Percentiles rank a stretch among this genome's conserved stretches.
phyloP scores from a whole-genome alignment of 1,284 basidiomycete species.

The Phenoliferia sp. region DNA sequence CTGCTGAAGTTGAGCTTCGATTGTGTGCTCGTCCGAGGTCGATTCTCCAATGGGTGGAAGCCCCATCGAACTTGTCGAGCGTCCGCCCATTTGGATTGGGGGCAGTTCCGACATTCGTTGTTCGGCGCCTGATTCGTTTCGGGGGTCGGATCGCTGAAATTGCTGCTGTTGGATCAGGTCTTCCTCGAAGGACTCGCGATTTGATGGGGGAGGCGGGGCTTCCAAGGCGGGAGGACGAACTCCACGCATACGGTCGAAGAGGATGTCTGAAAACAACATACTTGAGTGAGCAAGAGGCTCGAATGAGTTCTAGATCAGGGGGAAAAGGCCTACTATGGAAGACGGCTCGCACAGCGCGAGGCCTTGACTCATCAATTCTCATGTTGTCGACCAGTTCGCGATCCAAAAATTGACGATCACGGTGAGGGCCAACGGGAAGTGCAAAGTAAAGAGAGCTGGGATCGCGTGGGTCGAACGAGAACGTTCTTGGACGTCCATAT shows the following conservation, averaged over 20 bases:
- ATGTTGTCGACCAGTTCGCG: constrained; percentile 53
- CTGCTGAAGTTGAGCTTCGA: not conserved
- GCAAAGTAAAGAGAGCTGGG: constrained; percentile 48
- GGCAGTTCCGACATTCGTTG: constrained; percentile 39
- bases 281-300: not conserved
- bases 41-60: constrained; percentile 26
- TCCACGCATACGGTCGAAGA: constrained; percentile 61
- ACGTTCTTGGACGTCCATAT: constrained; percentile 75
- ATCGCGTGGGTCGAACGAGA: constrained; percentile 82
- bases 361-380: constrained; percentile 27
- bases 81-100: not conserved
- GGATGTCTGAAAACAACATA: constrained; percentile 55
- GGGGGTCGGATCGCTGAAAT: not conserved
- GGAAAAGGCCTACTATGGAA: constrained; percentile 24
- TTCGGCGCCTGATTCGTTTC: constrained; percentile 8
- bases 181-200: not conserved
- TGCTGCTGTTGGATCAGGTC: constrained; percentile 33
- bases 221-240: constrained; percentile 13
- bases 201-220: not conserved
- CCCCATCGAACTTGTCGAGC: constrained; percentile 8
- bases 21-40: not conserved
- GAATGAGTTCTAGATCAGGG: not conserved
- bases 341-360: constrained; percentile 27
- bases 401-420: constrained; percentile 73
- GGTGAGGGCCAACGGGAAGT: constrained; percentile 43